phyloP scores from a whole-genome alignment of 139 green algal species.

The Eudorina sp. region DNA sequence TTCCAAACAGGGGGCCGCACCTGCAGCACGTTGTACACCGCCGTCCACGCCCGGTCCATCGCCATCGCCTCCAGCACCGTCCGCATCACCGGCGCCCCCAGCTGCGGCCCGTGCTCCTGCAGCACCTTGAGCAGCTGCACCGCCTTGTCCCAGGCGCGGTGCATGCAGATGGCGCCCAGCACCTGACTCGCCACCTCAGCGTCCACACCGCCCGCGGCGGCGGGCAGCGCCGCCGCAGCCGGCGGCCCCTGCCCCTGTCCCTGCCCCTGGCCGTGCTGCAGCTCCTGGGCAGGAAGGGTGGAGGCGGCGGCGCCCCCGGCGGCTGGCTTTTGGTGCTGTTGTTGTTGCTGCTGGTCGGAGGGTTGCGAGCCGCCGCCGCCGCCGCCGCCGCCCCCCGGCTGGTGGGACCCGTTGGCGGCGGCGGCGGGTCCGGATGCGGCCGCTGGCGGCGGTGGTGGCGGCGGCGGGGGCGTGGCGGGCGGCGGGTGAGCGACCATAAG shows the following conservation, averaged over 20 bases:
- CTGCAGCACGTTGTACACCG: slow-evolving; percentile 45
- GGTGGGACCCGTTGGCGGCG: neutral
- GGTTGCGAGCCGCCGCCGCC: neutral
- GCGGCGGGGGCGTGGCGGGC: neutral
- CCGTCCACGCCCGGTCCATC: slow-evolving; percentile 10
- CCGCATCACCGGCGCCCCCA: neutral
- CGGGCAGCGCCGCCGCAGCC: neutral
- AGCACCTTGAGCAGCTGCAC: slow-evolving; percentile 55
- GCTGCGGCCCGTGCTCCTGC: slow-evolving; percentile 46
- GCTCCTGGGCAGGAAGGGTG: too few relatives aligned
- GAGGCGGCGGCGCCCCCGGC: neutral
- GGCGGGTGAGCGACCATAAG: neutral
- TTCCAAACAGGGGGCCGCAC: too few relatives aligned
- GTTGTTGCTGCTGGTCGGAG: neutral
- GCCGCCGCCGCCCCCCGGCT: neutral
- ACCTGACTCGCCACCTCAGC: slow-evolving; percentile 34
- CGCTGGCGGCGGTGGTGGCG: neutral
- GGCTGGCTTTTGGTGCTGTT: too few relatives aligned
- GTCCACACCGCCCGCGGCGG: slow-evolving; percentile 12
- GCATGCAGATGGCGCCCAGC: slow-evolving; percentile 40
- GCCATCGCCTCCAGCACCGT: slow-evolving; percentile 37
- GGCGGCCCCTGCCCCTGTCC: neutral
- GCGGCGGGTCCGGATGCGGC: neutral
- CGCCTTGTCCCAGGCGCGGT: slow-evolving; percentile 45
- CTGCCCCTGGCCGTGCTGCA: too few relatives aligned